Percentiles rank a stretch among this genome's conserved stretches.
Conservation (phyloP, 768 basidiomycete genomes). For the Boletellus emodensis region DNA sequence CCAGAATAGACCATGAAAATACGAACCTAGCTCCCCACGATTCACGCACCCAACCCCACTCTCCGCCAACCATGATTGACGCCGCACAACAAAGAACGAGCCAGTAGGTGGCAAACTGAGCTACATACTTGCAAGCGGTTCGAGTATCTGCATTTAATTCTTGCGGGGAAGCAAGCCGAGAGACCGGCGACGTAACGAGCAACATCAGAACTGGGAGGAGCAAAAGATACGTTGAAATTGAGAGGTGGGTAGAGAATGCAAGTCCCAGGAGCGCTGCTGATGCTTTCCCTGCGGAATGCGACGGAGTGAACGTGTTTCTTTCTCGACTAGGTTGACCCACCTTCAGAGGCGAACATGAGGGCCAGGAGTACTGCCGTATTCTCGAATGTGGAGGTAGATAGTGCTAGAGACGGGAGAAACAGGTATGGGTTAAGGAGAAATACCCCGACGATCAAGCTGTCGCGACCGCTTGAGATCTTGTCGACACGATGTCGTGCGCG, state of each 20-base stretch:
- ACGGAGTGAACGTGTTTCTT: neutral
- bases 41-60: slow-evolving; percentile 64
- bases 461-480: slow-evolving; percentile 41
- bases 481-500: slow-evolving; percentile 51
- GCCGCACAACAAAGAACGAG: slow-evolving; percentile 39
- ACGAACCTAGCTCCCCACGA: slow-evolving; percentile 83
- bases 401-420: slow-evolving; percentile 71
- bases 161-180: slow-evolving; percentile 62
- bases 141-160: slow-evolving; percentile 20
- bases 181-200: slow-evolving; percentile 55
- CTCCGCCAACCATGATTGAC: slow-evolving; percentile 56
- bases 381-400: slow-evolving; percentile 81
- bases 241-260: slow-evolving; percentile 68
- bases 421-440: slow-evolving; percentile 91
- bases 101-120: slow-evolving; percentile 52
- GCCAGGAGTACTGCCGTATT: slow-evolving; percentile 65
- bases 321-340: slow-evolving; percentile 34
- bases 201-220: slow-evolving; percentile 65
- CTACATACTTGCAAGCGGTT: slow-evolving; percentile 27
- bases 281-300: slow-evolving; percentile 44
- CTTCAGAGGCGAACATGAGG: slow-evolving; percentile 66
- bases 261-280: slow-evolving; percentile 60
- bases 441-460: slow-evolving; percentile 56
- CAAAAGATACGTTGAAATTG: slow-evolving; percentile 66
- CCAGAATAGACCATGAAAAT: neutral